Percentiles rank a stretch among this genome's conserved stretches.
Conservation (phyloP, 2,329 filamentous ascomycete species). For the Aspergillus arachidicola region DNA sequence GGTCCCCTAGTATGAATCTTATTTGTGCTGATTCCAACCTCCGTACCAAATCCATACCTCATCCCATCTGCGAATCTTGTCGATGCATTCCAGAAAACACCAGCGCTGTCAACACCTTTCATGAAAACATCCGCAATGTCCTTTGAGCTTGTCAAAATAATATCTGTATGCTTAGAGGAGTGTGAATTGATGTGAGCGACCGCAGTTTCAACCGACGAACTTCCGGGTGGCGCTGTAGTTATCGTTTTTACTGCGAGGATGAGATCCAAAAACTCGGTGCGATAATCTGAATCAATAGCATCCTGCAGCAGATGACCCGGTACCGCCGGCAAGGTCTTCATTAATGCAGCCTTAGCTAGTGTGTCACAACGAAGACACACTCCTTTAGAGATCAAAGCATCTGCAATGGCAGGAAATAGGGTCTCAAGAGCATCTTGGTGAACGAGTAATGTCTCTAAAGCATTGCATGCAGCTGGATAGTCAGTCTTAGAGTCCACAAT, state of each 20-base stretch:
- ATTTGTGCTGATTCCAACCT: slow-evolving; percentile 98
- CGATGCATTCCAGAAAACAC: slow-evolving; percentile 96
- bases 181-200: slow-evolving; percentile 89
- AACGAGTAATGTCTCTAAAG: slow-evolving; percentile 87
- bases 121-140: slow-evolving; percentile 79
- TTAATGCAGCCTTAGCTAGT: slow-evolving; percentile 66
- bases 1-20: slow-evolving; percentile 95
- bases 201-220: slow-evolving; percentile 64
- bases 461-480: slow-evolving; percentile 95
- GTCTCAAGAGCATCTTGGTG: slow-evolving; percentile 69
- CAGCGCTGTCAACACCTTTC: slow-evolving; percentile 81
- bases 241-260: slow-evolving; percentile 83
- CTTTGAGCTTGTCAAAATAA: slow-evolving; percentile 73
- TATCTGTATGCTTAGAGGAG: slow-evolving; percentile 92
- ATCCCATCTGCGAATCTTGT: slow-evolving; percentile 95
- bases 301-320: slow-evolving; percentile 60
- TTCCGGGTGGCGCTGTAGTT: slow-evolving; percentile 32
- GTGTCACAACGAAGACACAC: slow-evolving; percentile 82
- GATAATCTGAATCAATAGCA: slow-evolving; percentile 71
- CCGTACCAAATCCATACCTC: slow-evolving; percentile 95
- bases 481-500: slow-evolving; percentile 90
- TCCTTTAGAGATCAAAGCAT: slow-evolving; percentile 72
- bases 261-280: slow-evolving; percentile 87
- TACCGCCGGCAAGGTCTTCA: slow-evolving; percentile 47
- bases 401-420: slow-evolving; percentile 71